Evolutionary conservation across 306 rosid species (phyloP).

Genomic region (Begonia loranthoides): DNA sequence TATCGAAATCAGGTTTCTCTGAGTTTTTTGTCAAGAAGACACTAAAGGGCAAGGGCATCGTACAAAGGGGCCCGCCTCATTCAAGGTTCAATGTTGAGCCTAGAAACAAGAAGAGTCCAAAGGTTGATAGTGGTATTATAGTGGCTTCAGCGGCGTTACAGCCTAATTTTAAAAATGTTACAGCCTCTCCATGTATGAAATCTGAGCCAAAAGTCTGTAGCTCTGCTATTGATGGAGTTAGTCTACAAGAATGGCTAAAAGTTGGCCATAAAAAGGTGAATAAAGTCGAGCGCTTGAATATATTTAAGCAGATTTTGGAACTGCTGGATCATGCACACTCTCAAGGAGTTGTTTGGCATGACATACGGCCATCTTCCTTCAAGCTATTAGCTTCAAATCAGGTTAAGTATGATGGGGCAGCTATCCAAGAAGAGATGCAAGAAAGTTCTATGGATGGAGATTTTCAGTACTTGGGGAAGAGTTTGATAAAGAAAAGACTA

Average conservation of each 20-base stretch:
- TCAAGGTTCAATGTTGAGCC: constrained; percentile 24
- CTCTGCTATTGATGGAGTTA: constrained; percentile 42
- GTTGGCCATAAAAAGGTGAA: constrained; percentile 26
- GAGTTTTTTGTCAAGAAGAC: constrained; percentile 67
- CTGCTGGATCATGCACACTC: constrained; percentile 54
- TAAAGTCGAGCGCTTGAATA: constrained; percentile 45
- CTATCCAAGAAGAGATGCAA: constrained; percentile 24
- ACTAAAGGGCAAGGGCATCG: constrained; percentile 68
- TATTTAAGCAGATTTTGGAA: constrained; percentile 62
- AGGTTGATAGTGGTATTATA: constrained; percentile 20
- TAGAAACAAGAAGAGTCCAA: constrained; percentile 26
- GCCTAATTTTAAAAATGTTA: constrained; percentile 23
- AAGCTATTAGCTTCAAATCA: constrained; percentile 42
- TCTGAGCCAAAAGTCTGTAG: constrained; percentile 16
- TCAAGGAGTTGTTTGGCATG: constrained; percentile 51
- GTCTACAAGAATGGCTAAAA: constrained; percentile 77
- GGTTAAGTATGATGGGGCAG: constrained; percentile 46
- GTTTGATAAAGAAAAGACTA: constrained; percentile 33
- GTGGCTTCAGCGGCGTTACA: constrained; percentile 22
- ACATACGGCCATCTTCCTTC: constrained; percentile 58
- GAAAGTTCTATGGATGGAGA: constrained; percentile 27
- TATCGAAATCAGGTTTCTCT: constrained; percentile 80
- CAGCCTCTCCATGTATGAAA: constrained; percentile 19
- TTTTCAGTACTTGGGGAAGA: constrained; percentile 22
- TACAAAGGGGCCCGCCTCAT: constrained; percentile 34